Evolutionary conservation across 2,329 filamentous ascomycete species (phyloP).

Genomic region (Periconia sp.): DNA sequence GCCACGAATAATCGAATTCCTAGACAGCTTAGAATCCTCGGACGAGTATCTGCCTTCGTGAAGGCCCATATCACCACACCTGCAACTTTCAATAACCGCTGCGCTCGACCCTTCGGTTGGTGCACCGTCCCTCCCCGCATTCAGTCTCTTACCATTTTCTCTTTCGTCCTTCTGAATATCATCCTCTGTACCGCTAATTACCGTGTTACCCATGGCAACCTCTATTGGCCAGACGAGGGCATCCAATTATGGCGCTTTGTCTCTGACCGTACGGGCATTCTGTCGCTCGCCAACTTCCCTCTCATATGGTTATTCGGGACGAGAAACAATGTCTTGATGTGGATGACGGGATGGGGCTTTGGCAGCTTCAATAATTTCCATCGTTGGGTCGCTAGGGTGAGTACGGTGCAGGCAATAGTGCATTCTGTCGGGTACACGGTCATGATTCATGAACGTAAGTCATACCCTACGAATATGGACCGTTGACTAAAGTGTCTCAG

Average conservation of each 20-base stretch:
- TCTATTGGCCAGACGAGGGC: slow-evolving; percentile 47
- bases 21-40: slow-evolving; percentile 2
- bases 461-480: no score
- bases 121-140: slow-evolving; percentile 57
- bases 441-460: slow-evolving; percentile 45
- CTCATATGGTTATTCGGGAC: slow-evolving; percentile 71
- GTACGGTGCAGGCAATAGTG: slow-evolving; percentile 66
- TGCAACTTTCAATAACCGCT: slow-evolving; percentile 50
- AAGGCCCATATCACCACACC: slow-evolving; percentile 50
- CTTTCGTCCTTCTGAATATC: slow-evolving; percentile 54
- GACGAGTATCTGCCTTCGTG: slow-evolving; percentile 17
- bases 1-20: background rate
- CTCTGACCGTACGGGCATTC: slow-evolving; percentile 68
- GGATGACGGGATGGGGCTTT: slow-evolving; percentile 73
- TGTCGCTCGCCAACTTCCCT: slow-evolving; percentile 69
- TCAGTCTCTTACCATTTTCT: slow-evolving; percentile 52
- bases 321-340: slow-evolving; percentile 70
- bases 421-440: slow-evolving; percentile 67
- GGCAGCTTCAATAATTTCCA: slow-evolving; percentile 71
- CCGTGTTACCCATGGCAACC: slow-evolving; percentile 52
- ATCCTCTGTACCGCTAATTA: slow-evolving; percentile 54
- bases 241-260: slow-evolving; percentile 61
- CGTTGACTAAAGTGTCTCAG: background rate
- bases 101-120: slow-evolving; percentile 49
- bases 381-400: slow-evolving; percentile 68